Percentiles rank a stretch among this genome's conserved stretches.
Evolutionary conservation across 345 rosid genomes (phyloP).

Genomic region (Capsella bursapastoris): DNA sequence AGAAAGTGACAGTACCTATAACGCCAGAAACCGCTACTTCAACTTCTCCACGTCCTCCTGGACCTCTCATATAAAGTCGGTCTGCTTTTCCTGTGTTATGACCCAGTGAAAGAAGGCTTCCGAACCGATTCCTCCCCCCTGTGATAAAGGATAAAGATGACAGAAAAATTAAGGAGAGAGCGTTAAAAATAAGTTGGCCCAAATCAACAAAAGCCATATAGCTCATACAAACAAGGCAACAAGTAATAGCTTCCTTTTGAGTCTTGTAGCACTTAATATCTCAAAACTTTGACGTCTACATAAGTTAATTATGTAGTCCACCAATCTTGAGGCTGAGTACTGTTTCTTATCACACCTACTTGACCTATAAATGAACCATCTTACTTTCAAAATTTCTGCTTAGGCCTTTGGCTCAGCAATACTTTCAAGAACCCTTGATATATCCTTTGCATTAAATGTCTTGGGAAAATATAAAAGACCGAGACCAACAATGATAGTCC

Average conservation of each 20-base stretch:
- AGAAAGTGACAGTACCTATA: slow-evolving; percentile 53
- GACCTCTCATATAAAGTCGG: slow-evolving; percentile 92
- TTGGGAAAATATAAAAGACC: slow-evolving; percentile 1
- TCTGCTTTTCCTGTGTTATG: slow-evolving; percentile 80
- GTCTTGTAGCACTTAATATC: slow-evolving; percentile 9
- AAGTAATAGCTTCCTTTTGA: slow-evolving; percentile 4
- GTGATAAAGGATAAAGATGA: slow-evolving; percentile 23
- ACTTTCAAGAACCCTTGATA: background rate
- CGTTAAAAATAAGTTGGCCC: slow-evolving; percentile 1
- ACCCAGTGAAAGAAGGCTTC: slow-evolving; percentile 79
- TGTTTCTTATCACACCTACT: background rate
- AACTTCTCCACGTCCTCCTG: slow-evolving; percentile 99
- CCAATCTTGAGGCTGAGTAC: slow-evolving; percentile 8
- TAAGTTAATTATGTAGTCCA: slow-evolving; percentile 3
- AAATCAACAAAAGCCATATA: background rate
- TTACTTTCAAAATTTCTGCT: slow-evolving; percentile 1
- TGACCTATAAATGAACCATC: background rate
- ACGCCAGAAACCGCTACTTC: slow-evolving; percentile 98
- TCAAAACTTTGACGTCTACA: background rate
- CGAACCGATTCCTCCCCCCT: slow-evolving; percentile 88
- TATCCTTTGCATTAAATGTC: background rate
- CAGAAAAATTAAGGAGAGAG: background rate
- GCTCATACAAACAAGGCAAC: slow-evolving; percentile 4
- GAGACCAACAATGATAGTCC: slow-evolving; percentile 9
- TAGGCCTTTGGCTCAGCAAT: background rate